Conservation (phyloP, 345 rosid species). For the Aurinia saxatilis region DNA sequence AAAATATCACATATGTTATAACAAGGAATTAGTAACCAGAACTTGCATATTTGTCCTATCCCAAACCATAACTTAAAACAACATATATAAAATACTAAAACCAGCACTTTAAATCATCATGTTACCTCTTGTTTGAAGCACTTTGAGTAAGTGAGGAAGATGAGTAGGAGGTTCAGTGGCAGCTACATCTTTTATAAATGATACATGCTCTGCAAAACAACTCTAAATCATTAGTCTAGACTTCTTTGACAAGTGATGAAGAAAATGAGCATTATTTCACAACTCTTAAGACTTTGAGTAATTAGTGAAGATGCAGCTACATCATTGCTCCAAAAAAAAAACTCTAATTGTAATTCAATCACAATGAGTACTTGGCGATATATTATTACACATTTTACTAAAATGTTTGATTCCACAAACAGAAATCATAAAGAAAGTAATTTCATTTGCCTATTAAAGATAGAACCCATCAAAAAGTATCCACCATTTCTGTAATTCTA, state of each 20-base stretch:
- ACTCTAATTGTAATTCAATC: background rate
- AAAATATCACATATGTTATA: background rate
- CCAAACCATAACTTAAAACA: background rate
- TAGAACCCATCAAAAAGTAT: no score
- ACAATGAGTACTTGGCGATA: no score
- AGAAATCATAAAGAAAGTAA: background rate
- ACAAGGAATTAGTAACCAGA: background rate
- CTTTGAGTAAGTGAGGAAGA: constrained; percentile 59
- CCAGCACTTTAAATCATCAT: no score
- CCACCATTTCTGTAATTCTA: background rate
- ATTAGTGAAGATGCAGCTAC: constrained; percentile 58
- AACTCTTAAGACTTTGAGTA: constrained; percentile 79
- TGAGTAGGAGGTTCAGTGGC: constrained; percentile 60
- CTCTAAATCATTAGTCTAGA: no score
- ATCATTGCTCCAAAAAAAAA: no score
- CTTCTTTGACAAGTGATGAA: no score
- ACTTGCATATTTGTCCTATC: background rate
- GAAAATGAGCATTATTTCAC: constrained; percentile 24
- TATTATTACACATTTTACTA: background rate
- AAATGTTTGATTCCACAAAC: background rate
- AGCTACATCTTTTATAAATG: constrained; percentile 71
- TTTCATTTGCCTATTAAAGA: no score
- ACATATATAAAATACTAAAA: no score
- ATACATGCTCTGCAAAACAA: constrained; percentile 45
- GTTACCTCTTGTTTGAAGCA: constrained; percentile 68